These are phyloP conservation scores for Epichloe scottii DNA, from an alignment of 2,329 filamentous ascomycete genomes.

Conservation along the genomic window DNA sequence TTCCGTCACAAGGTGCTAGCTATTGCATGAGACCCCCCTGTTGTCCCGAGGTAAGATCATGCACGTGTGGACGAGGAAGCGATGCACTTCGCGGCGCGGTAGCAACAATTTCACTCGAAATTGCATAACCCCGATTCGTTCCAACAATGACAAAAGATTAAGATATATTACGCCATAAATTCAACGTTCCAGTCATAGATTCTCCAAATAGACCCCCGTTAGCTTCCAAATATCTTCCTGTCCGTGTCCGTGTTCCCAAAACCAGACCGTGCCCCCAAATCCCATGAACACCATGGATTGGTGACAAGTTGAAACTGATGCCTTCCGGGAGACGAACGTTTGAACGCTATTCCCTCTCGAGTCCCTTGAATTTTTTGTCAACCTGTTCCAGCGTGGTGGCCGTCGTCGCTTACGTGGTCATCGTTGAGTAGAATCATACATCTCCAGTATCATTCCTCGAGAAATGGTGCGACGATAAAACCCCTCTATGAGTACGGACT, in stretches of 20 bases:
- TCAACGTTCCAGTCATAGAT: constrained; percentile 1
- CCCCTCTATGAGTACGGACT: not conserved
- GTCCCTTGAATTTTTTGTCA: not conserved
- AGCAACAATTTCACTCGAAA: not conserved
- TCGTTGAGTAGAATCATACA: not conserved
- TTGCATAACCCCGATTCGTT: not conserved
- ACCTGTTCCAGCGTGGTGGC: not conserved
- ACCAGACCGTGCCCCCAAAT: not conserved
- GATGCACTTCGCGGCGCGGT: not conserved
- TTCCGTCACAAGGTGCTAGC: not conserved
- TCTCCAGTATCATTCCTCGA: not conserved
- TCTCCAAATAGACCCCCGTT: not conserved
- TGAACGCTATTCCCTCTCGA: not conserved
- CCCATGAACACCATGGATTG: not conserved
- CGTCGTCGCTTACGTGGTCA: not conserved
- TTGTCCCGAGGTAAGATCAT: not conserved
- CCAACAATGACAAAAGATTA: not conserved
- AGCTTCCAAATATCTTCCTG: not conserved
- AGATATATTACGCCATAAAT: constrained; percentile 5
- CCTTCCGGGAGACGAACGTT: not conserved
- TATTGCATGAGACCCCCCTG: not conserved
- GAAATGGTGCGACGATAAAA: not conserved
- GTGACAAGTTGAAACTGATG: not conserved
- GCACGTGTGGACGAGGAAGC: not conserved
- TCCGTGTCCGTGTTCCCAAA: not conserved